Evolutionary conservation across 306 rosid species (phyloP).

Genomic region (Ammopiptanthus mongolicus): DNA sequence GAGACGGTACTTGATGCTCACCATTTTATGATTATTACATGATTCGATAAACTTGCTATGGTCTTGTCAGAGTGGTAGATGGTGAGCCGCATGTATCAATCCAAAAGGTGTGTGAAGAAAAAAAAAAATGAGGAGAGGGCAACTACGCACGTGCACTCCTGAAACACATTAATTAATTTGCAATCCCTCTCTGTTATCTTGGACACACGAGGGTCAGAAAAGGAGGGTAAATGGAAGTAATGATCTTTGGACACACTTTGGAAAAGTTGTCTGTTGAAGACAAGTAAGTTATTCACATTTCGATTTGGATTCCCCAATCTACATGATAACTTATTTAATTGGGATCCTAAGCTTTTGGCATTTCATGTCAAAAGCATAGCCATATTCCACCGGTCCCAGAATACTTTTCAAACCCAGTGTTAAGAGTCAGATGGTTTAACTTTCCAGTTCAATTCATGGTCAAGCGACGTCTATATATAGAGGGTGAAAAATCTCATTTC

Average conservation of each 20-base stretch:
- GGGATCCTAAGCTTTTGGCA: not conserved
- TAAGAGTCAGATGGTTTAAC: not conserved
- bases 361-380: not conserved
- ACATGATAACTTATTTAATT: slow-evolving; percentile 24
- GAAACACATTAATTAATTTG: not conserved
- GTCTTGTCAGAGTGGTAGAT: too few relatives aligned
- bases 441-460: not conserved
- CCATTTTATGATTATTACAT: too few relatives aligned
- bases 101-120: not conserved
- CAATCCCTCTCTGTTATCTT: not conserved
- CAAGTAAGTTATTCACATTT: not conserved
- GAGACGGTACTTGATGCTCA: too few relatives aligned
- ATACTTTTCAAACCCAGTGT: not conserved
- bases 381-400: slow-evolving; percentile 4
- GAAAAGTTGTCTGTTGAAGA: not conserved
- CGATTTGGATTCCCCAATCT: slow-evolving; percentile 25
- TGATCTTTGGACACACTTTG: not conserved
- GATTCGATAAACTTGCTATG: too few relatives aligned
- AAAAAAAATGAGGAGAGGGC: not conserved
- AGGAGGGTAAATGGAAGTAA: not conserved
- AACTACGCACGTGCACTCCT: not conserved
- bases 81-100: not conserved
- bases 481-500: not conserved
- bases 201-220: not conserved
- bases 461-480: not conserved